Evolutionary conservation across 768 basidiomycete genomes (phyloP), one percentile per base, ranked within the genome.

Genomic region (Boletus coccyginus): DNA sequence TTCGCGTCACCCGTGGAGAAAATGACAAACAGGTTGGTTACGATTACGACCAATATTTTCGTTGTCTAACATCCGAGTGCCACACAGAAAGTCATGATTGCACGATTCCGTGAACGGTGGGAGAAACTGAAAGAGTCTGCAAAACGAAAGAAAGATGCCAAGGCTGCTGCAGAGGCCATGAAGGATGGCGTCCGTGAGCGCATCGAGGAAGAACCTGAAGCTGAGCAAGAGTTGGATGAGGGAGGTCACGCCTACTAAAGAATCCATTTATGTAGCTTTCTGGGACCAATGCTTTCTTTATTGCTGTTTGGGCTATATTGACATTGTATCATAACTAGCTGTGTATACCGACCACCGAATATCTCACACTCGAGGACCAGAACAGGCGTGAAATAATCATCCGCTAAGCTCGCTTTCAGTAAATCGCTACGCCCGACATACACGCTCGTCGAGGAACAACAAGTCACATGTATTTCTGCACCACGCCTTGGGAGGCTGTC

Each of bases 41-140:
- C 42, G 21, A 46, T 39, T 31, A 42, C 46, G 32, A 50, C 24
- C 35, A 44, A 56, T 52, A 42, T 21, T 40, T n/a, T 24, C 53
- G 13, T 55, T 33, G 36, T 55, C 60, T 65, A 50, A 63, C 53
- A 38, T 43, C 46, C 49, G 50, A 54, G 52, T 58, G 17, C 64
- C 47, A 56, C 64, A 56, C 72, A 93, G 92, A 90, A 87, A 84
- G 77, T 83, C 12, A 88, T 91, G 82, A 91, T 92, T 60, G 77
- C 79, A 21, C 87, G 88, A 63, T 93, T 90, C 72, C 83, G 88
- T 29, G 92, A 93, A 72, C 80, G 90, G 40, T 94, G 92, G 92
- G 89, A 90, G 68, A 92, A 91, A 70, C 75, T 94, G 54, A 94
- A 94, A 68, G 92, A 94, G 65, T 88, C 88, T 29, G 88, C 90